Percentiles rank a stretch among this genome's conserved stretches.
Conservation (phyloP, 2,329 filamentous ascomycete genomes). For the Ophiostoma tasmaniense region DNA sequence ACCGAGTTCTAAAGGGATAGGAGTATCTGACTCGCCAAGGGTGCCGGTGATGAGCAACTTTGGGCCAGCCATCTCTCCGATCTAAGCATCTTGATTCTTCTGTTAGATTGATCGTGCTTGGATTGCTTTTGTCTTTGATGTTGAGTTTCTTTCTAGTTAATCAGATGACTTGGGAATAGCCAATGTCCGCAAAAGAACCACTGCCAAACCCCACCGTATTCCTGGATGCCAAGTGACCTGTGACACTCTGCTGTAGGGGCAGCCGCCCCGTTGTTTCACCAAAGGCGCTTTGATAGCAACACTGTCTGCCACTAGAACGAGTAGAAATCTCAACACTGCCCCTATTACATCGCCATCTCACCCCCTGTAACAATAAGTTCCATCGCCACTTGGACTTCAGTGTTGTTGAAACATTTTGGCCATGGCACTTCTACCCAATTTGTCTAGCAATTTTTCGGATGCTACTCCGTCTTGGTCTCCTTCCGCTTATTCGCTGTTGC, state of each 20-base stretch:
- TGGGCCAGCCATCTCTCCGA: no score
- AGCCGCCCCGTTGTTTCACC: neutral
- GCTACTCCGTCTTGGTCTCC: no score
- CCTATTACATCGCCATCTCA: neutral
- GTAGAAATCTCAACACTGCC: neutral
- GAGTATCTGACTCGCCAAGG: neutral
- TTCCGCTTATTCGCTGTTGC: neutral
- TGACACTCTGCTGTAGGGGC: neutral
- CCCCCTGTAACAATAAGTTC: no score
- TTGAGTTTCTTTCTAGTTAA: no score
- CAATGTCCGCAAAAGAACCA: no score
- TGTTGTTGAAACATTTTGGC: neutral
- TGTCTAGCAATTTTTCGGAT: neutral
- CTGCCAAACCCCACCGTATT: neutral
- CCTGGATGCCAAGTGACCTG: neutral
- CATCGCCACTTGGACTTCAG: no score
- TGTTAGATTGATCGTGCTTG: no score
- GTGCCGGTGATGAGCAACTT: no score
- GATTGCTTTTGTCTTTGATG: no score
- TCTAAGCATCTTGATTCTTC: no score
- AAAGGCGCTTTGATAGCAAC: neutral
- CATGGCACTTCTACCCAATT: neutral
- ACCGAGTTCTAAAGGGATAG: neutral
- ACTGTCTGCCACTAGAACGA: neutral
- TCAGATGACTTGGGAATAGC: no score